These are phyloP conservation scores for Lizonia empirigonia DNA, from an alignment of 2,329 filamentous ascomycete genomes.

Conservation along the genomic window DNA sequence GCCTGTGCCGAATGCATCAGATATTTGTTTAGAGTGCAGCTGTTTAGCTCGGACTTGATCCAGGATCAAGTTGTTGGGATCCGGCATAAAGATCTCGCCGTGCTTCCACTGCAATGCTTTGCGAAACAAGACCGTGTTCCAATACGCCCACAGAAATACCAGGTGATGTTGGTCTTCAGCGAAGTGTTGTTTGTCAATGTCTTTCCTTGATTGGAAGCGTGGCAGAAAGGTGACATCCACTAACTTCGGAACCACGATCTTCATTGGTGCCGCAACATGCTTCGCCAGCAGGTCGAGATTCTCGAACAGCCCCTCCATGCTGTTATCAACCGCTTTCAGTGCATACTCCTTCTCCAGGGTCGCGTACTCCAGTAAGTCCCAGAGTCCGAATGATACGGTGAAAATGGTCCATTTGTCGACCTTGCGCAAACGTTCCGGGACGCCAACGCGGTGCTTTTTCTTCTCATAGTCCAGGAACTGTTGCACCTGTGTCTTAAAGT, in stretches of 20 bases:
- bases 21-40: conserved; percentile 37
- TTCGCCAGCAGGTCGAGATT: conserved; percentile 43
- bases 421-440: conserved; percentile 26
- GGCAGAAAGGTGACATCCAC: conserved; percentile 47
- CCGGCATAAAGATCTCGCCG: conserved; percentile 42
- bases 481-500: conserved; percentile 47
- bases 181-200: conserved; percentile 30
- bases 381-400: conserved; percentile 47
- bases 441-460: conserved; percentile 22
- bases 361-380: conserved; percentile 45
- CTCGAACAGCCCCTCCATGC: conserved; percentile 41
- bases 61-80: conserved; percentile 42
- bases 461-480: conserved; percentile 41
- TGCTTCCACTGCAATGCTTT: conserved; percentile 38
- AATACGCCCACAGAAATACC: conserved; percentile 43
- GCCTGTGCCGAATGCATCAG: conserved; percentile 41
- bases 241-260: conserved; percentile 40
- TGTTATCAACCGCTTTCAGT: conserved; percentile 40
- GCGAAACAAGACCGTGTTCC: conserved; percentile 43
- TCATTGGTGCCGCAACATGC: conserved; percentile 29
- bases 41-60: conserved; percentile 43
- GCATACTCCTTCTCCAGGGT: conserved; percentile 34
- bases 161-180: conserved; percentile 42
- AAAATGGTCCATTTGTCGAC: conserved; percentile 42
- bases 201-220: conserved; percentile 35